phyloP scores from a whole-genome alignment of 345 rosid genomes.

The Aethionema arabicum region DNA sequence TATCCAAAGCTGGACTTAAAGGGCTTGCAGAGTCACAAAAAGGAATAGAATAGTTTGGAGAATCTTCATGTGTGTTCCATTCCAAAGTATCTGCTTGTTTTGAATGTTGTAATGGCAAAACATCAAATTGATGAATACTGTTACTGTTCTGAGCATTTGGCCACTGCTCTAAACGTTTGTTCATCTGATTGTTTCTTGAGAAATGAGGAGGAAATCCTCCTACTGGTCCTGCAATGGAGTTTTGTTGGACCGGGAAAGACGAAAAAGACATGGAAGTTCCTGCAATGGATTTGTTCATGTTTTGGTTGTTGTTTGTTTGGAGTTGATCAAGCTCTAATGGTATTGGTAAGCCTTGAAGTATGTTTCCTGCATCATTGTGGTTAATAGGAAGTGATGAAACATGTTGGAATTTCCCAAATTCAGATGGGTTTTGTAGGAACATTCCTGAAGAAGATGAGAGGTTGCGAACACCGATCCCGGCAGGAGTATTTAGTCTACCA shows the following conservation, averaged over 20 bases:
- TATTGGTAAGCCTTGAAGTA: conserved; percentile 74
- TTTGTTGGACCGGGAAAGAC: conserved; percentile 33
- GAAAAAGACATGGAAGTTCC: conserved; percentile 24
- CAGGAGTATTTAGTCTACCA: conserved; percentile 63
- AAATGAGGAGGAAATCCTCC: conserved; percentile 45
- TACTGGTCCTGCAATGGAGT: conserved; percentile 29
- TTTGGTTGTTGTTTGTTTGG: conserved; percentile 47
- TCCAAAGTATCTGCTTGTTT: conserved; percentile 34
- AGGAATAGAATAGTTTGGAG: conserved; percentile 43
- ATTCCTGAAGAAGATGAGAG: conserved; percentile 59
- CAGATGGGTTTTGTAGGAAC: conserved; percentile 39
- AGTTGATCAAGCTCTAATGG: conserved; percentile 62
- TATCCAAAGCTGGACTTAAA: conserved; percentile 41
- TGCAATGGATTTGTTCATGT: conserved; percentile 30
- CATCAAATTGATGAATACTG: conserved; percentile 33
- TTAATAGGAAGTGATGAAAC: conserved; percentile 37
- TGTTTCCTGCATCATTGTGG: conserved; percentile 45
- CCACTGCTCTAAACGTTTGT: conserved; percentile 54
- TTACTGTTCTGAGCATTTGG: conserved; percentile 45
- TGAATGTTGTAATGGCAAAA: conserved; percentile 40
- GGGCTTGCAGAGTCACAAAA: conserved; percentile 33
- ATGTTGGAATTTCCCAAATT: conserved; percentile 51
- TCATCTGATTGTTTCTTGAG: conserved; percentile 35
- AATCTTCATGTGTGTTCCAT: conserved; percentile 43
- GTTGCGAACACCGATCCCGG: conserved; percentile 57